phyloP scores from a whole-genome alignment of 805 yeast genomes.

The Candida sanyiensis region DNA sequence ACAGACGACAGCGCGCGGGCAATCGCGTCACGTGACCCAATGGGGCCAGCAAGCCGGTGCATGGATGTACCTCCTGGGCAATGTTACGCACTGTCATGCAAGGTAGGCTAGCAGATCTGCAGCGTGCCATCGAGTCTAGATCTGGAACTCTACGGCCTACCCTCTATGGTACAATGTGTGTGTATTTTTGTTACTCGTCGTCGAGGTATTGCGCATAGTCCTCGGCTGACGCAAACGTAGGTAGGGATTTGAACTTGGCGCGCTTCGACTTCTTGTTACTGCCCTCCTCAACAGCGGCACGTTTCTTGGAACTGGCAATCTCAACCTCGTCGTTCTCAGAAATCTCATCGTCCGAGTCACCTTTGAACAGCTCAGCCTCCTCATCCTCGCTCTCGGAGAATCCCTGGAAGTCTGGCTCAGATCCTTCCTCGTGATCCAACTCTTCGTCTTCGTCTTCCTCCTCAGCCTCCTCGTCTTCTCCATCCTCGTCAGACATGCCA shows the following conservation, averaged over 20 bases:
- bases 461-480: constrained; percentile 20
- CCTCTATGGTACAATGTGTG: no score
- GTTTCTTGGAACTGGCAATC: constrained; percentile 24
- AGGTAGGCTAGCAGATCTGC: no score
- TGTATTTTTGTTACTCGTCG: constrained; percentile 39
- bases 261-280: constrained; percentile 37
- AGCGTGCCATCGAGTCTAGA: no score
- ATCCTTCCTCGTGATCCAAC: constrained; percentile 31
- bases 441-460: constrained; percentile 25
- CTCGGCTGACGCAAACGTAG: constrained; percentile 83
- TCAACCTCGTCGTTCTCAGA: constrained; percentile 24
- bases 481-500: constrained; percentile 26
- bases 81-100: no score
- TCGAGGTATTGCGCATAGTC: constrained; percentile 72
- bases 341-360: constrained; percentile 30
- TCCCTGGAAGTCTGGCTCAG: constrained; percentile 28
- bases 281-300: constrained; percentile 23
- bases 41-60: no score
- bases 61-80: no score
- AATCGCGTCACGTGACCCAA: no score
- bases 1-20: no score
- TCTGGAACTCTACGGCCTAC: no score
- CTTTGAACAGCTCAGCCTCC: constrained; percentile 33
- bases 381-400: constrained; percentile 32
- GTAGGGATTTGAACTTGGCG: constrained; percentile 59